A percentile compares a stretch with the other conserved stretches of the same genome.
Evolutionary conservation across 2,329 filamentous ascomycete species (phyloP).

Genomic region (Mycocentrospora acerina): DNA sequence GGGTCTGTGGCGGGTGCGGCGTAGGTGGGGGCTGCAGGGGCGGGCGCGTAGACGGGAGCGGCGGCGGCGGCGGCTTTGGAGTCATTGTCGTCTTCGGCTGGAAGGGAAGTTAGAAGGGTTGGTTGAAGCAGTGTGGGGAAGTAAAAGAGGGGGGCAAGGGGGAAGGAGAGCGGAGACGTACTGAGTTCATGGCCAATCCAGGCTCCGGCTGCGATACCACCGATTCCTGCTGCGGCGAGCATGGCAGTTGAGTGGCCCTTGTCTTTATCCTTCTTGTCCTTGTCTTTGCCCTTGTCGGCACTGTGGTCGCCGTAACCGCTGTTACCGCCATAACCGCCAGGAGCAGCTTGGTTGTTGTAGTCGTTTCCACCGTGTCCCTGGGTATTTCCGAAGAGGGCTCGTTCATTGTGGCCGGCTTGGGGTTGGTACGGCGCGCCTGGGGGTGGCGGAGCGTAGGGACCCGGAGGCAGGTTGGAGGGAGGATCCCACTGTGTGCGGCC

Average conservation of each 20-base stretch:
- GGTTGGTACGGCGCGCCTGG: conserved; percentile 25
- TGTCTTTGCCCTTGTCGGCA: conserved; percentile 18
- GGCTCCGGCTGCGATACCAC: conserved; percentile 62
- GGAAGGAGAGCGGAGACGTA: conserved; percentile 40
- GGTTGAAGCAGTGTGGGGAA: background rate
- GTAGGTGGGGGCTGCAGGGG: conserved; percentile 8
- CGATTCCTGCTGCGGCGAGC: conserved; percentile 58
- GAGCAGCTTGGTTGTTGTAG: conserved; percentile 26
- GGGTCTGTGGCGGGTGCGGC: conserved; percentile 14
- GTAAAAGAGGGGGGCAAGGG: background rate
- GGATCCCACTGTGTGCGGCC: conserved; percentile 66
- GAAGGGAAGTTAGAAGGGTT: conserved; percentile 11
- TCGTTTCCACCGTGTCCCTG: conserved; percentile 27
- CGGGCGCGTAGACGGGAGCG: conserved; percentile 16
- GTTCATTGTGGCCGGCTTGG: conserved; percentile 27
- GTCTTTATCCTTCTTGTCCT: conserved; percentile 41
- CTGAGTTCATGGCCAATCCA: conserved; percentile 58
- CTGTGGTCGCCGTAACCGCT: conserved; percentile 4
- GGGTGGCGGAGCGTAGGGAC: conserved; percentile 35
- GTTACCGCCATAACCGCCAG: conserved; percentile 17
- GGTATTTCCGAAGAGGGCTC: conserved; percentile 32
- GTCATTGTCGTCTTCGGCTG: conserved; percentile 34
- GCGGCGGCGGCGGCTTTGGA: conserved; percentile 33
- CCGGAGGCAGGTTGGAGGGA: conserved; percentile 45
- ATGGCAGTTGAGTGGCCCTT: conserved; percentile 51